Evolutionary conservation across 768 basidiomycete species (phyloP).

Genomic region (Tylopilus intermedius): DNA sequence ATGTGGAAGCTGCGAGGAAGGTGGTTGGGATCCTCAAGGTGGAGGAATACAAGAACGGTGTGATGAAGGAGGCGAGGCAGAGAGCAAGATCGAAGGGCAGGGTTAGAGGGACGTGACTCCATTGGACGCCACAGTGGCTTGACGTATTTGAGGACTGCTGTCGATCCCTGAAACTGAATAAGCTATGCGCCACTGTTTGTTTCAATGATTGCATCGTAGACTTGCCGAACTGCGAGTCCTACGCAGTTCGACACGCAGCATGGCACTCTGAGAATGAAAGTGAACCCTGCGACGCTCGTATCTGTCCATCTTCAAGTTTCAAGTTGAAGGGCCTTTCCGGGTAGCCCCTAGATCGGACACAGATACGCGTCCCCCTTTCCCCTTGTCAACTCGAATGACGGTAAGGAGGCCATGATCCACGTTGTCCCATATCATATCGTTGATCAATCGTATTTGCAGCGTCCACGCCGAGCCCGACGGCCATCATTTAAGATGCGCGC

Average conservation of each 20-base stretch:
- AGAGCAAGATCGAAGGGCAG: conserved; percentile 21
- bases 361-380: background rate
- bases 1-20: conserved; percentile 46
- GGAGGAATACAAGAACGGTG: conserved; percentile 21
- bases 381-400: background rate
- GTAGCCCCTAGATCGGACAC: background rate
- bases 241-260: too few species aligned
- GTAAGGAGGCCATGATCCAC: background rate
- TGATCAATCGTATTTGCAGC: background rate
- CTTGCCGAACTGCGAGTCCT: too few species aligned
- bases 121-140: conserved; percentile 1
- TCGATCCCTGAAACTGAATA: background rate
- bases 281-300: background rate
- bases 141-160: conserved; percentile 1
- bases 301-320: too few species aligned
- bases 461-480: conserved; percentile 2
- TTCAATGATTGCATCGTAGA: background rate
- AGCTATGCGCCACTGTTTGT: background rate
- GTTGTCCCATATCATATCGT: background rate
- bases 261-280: background rate
- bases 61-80: conserved; percentile 13
- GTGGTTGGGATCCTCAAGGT: conserved; percentile 54
- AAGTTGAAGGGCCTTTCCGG: too few species aligned
- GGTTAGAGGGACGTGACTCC: background rate
- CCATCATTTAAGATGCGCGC: conserved; percentile 3